Evolutionary conservation across 148 eudicot species (phyloP), one percentile per base, ranked within the genome.

Genomic region (Beta vulgaris): DNA sequence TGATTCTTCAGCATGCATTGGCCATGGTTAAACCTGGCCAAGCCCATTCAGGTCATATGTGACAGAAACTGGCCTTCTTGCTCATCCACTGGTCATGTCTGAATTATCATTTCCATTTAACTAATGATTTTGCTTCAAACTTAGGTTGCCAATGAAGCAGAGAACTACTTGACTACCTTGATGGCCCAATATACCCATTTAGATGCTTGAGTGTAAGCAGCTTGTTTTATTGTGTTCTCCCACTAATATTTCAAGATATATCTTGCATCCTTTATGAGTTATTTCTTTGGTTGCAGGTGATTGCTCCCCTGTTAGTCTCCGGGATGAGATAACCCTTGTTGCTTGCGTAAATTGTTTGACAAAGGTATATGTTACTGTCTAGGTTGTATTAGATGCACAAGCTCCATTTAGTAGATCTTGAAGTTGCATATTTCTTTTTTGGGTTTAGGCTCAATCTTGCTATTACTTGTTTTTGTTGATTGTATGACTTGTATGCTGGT

Each of bases 261-360:
- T 32, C 42, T 61, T 71, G 62, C 46, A 26, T 43, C 13, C 16
- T 32, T 42, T 43, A 34, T 61, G 36, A 58, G 42, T 28, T 68
- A 70, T 77, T 58, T 29, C 71, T 16, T 57, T 76, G 67, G 54
- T 70, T 85, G 85, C 87, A 95, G 99, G 98, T 95, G 57, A 83
- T 95, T 81, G 90, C 84, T 80, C 99, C 96, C 77, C 79, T 91
- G 76, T 80, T 95, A 76, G 87, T 86, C 55, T 85, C 92, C 9
- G 99, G 89, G 97, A 95, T 73, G 97, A 95, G 76, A 95, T 86
- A 86, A 90, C 93, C 84, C 94, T 95, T 57, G 96, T 95, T 71
- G 86, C 97, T 55, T 88, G 85, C 87, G 84, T 95, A 71, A 95
- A 92, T 85, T 87, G 91, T 79, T 79, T 95, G 76, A 95, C 99